Evolutionary conservation across 805 yeast species (phyloP), one percentile per base, ranked within the genome.

Genomic region (Yarrowia keelungensis): DNA sequence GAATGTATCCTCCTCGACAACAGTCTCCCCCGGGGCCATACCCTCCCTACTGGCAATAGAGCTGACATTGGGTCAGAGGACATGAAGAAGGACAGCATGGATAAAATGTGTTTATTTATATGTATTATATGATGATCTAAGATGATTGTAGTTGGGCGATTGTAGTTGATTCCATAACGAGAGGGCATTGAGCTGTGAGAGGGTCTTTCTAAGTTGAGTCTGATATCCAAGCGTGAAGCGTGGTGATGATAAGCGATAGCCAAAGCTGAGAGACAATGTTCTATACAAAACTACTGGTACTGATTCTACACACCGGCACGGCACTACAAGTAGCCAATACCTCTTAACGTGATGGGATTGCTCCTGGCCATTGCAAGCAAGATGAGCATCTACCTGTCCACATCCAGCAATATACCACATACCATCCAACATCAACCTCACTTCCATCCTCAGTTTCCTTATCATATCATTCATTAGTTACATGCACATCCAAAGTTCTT

Each of bases 391-490:
- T 26, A 26, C 32, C 32, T 26, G 5, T 26, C 32, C 32, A 26
- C 32, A 26, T 3, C 2, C 32, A 26, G 7, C 32, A 38, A 2
- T 38, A 9, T 38, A 26, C 12, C 8, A 38, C 9, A 3, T 14
- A 41, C 45, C 45, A 11, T 15, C 45, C 46, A 15, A 15, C 46
- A 15, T n/a, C 32, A 1, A 26, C 32, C 19, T 19, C 7, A 26
- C 32, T 5, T 26, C 32, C 32, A 26, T 26, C 32, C 32, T 26
- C 32, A 26, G 35, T 14, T 36, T 2, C 42, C 43, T 39, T 53
- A 53, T 56, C 64, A 56, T 56, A 42, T 56, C 64, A 56, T 56
- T 56, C 64, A 56, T 56, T 56, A 42, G 64, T 56, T 53, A 53
- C 59, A 53, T 51, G 58, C n/a, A 35, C 32, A 38, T 51, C 58